Base-by-base conservation (phyloP, 202 grass and related monocot species). In the Carex arenaria region DNA sequence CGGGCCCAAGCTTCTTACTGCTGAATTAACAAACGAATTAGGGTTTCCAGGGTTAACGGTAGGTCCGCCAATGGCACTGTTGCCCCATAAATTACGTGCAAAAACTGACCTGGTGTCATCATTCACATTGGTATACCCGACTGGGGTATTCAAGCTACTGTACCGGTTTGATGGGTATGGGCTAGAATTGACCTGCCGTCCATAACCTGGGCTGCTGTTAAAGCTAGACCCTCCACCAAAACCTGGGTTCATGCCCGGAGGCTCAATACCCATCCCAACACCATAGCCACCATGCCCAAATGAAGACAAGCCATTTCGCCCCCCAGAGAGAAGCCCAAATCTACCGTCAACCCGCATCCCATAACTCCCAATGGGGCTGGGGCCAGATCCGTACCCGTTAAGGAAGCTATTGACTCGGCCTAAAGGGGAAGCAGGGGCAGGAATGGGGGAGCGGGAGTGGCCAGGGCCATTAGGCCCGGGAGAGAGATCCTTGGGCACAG, bases 401-500 rank as follows among this genome's bases (percentile, higher is more conserved):
- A 92, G 74, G 81, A 93, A 88, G 92, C 60, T 97, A 77, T 94
- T 90, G 43, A 85, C 86, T 77, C 94, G 88, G 80, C 69, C 85
- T 75, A 91, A 62, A 55, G 77, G 82, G 80, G 74, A 92, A 87
- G 87, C 93, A 64, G 88, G 87, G 54, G 87, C 87, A 70, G 83
- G 81, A 0, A 67, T 88, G 38, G 94, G 92, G 62, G 94, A 97
- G 52, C 90, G 92, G 10, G 86, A 92, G 28, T 88, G 92, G 7
- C 84, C 73, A 60, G 73, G 73, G 26, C 47, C 64, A 47, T 75
- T 85, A 30, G 92, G 86, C 47, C 94, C 87, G 60, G 92, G 92
- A 23, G 94, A 97, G 28, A 91, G 87, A 78, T 97, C 94, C 84
- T 97, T 97, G 61, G 94, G 94, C 30, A 97, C 92, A 75, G 92